Evolutionary conservation across 129 eudicot species (phyloP).

Genomic region (Centaurea solstitialis): DNA sequence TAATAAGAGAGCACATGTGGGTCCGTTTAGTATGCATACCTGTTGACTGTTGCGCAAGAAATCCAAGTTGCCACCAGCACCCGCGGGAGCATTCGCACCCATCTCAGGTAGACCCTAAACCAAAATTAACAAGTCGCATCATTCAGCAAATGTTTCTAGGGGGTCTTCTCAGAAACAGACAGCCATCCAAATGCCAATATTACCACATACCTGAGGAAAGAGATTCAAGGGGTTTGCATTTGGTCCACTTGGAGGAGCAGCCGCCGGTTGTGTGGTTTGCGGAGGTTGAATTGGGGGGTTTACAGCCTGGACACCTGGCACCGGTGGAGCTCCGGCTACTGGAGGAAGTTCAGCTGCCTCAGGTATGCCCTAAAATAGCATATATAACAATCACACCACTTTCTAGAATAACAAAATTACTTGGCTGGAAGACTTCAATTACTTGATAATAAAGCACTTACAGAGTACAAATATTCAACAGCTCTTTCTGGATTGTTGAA

Average conservation of each 20-base stretch:
- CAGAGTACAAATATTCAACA: constrained; percentile 36
- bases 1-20: neutral
- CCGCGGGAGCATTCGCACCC: constrained; percentile 51
- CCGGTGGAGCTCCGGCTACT: constrained; percentile 36
- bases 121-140: neutral
- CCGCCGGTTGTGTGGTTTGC: constrained; percentile 47
- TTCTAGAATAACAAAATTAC: neutral
- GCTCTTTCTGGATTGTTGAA: constrained; percentile 43
- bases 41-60: constrained; percentile 73
- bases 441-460: neutral
- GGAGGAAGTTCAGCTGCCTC: constrained; percentile 73
- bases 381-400: neutral
- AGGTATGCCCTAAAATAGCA: constrained; percentile 71
- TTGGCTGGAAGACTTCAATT: neutral
- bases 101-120: constrained; percentile 65
- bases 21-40: constrained; percentile 12
- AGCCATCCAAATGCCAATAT: neutral
- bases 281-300: constrained; percentile 48
- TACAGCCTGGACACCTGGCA: constrained; percentile 37
- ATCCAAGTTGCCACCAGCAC: constrained; percentile 67
- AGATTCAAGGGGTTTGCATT: constrained; percentile 81
- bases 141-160: neutral
- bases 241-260: constrained; percentile 65
- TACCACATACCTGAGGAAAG: constrained; percentile 65
- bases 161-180: neutral